Evolutionary conservation across 495 filamentous ascomycete genomes (phyloP).

Genomic region (Neurospora tetraspora): DNA sequence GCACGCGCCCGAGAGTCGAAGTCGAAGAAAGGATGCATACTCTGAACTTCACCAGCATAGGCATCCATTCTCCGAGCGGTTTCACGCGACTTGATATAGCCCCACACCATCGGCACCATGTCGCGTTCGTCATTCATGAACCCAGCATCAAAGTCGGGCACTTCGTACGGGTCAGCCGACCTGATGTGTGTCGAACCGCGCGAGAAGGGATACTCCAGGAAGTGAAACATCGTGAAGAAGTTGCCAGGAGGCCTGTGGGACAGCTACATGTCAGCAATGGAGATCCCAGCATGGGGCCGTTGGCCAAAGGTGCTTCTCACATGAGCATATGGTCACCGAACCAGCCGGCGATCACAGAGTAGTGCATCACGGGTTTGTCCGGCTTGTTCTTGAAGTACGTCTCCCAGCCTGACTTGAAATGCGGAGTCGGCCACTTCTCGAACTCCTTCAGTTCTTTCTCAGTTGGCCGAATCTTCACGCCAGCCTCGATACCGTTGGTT

Average conservation of each 20-base stretch:
- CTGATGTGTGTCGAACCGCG: constrained; percentile 65
- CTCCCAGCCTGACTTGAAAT: constrained; percentile 64
- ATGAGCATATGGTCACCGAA: constrained; percentile 63
- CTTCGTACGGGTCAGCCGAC: constrained; percentile 60
- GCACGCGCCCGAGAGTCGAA: constrained; percentile 59
- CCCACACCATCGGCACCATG: constrained; percentile 79
- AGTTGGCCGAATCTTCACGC: constrained; percentile 69
- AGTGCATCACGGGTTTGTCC: constrained; percentile 83
- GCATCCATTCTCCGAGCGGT: constrained; percentile 68
- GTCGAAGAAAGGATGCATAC: constrained; percentile 56
- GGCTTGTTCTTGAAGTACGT: constrained; percentile 78
- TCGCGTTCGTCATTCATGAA: constrained; percentile 83
- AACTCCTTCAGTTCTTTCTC: constrained; percentile 60
- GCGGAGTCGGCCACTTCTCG: constrained; percentile 52
- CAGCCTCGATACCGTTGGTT: constrained; percentile 80
- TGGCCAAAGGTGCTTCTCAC: constrained; percentile 9
- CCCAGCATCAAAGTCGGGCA: constrained; percentile 70
- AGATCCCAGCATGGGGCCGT: fast-evolving
- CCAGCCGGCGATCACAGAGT: constrained; percentile 58
- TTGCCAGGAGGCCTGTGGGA: constrained; percentile 45
- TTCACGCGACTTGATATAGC: constrained; percentile 78
- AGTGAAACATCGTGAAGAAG: constrained; percentile 85
- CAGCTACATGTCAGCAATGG: not conserved
- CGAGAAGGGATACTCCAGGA: constrained; percentile 75
- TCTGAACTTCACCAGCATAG: constrained; percentile 67